Percentiles rank a stretch among this genome's conserved stretches.
phyloP scores from a whole-genome alignment of 164 flowering plant species.

The Nymphaea thermarum region DNA sequence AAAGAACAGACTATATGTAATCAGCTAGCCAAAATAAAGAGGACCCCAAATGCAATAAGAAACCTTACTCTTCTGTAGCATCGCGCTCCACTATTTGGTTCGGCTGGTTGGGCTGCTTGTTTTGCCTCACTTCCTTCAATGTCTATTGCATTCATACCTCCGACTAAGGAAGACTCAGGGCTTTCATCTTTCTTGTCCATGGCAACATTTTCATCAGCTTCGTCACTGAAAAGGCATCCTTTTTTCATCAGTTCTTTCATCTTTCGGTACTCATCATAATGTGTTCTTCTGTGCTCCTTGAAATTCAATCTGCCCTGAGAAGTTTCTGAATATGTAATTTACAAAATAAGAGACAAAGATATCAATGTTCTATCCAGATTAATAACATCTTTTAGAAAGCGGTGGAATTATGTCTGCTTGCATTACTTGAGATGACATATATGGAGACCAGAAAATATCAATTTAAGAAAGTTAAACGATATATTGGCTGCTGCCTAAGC shows the following conservation, averaged over 20 bases:
- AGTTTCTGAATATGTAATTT: slow-evolving; percentile 24
- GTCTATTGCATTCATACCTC: slow-evolving; percentile 33
- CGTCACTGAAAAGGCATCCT: slow-evolving; percentile 49
- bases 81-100: background rate
- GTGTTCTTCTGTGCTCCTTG: slow-evolving; percentile 68
- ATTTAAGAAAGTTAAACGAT: background rate
- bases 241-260: slow-evolving; percentile 58
- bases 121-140: slow-evolving; percentile 15
- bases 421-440: background rate
- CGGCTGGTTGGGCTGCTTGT: background rate
- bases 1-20: background rate
- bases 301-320: slow-evolving; percentile 39
- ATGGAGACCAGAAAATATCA: background rate
- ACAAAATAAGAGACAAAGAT: background rate
- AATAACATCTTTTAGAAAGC: background rate
- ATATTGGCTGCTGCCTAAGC: background rate
- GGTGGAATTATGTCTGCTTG: background rate
- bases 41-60: background rate
- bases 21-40: background rate
- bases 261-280: slow-evolving; percentile 78
- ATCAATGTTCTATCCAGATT: background rate
- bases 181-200: slow-evolving; percentile 5
- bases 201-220: slow-evolving; percentile 24
- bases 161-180: slow-evolving; percentile 16
- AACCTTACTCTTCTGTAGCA: background rate